Conservation (phyloP, 352 stramenopile species). For the Phytophthora quininea region DNA sequence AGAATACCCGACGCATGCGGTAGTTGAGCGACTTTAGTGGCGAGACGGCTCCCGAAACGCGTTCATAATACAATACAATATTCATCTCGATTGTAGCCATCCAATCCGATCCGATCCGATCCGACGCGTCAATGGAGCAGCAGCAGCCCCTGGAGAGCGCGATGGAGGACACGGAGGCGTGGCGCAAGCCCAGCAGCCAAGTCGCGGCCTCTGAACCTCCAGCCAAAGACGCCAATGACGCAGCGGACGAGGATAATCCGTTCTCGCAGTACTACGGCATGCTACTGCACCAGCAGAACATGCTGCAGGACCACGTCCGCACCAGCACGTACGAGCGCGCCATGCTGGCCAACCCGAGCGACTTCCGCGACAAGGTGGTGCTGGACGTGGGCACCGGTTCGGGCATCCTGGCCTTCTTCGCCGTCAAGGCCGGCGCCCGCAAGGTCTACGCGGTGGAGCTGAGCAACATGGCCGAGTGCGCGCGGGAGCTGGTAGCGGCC, state of each 20-base stretch:
- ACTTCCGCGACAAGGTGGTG: slow-evolving; percentile 98
- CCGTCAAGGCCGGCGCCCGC: slow-evolving; percentile 95
- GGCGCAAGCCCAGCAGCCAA: slow-evolving; percentile 12
- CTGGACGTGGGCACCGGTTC: slow-evolving; percentile 99
- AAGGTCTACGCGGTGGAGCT: slow-evolving; percentile 96
- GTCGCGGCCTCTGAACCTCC: neutral
- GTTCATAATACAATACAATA: neutral
- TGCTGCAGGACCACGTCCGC: slow-evolving; percentile 99
- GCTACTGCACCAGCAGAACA: slow-evolving; percentile 99
- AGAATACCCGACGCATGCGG: slow-evolving; percentile 3
- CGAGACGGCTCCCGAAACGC: neutral
- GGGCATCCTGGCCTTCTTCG: slow-evolving; percentile 99
- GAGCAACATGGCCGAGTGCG: slow-evolving; percentile 98
- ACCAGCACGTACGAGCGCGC: slow-evolving; percentile 98
- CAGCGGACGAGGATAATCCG: slow-evolving; percentile 83
- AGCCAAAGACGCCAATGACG: neutral
- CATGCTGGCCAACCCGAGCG: slow-evolving; percentile 95
- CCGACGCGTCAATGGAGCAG: neutral
- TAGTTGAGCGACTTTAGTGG: slow-evolving; percentile 7
- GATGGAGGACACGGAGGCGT: slow-evolving; percentile 13
- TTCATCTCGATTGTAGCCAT: too few relatives aligned
- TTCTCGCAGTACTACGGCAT: slow-evolving; percentile 96
- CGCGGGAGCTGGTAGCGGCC: slow-evolving; percentile 91
- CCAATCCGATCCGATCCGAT: neutral
- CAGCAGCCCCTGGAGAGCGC: slow-evolving; percentile 1